Percentiles rank a stretch among this genome's conserved stretches.
phyloP scores from a whole-genome alignment of 371 early-diverging fungal species.

The Mortierella sp. region DNA sequence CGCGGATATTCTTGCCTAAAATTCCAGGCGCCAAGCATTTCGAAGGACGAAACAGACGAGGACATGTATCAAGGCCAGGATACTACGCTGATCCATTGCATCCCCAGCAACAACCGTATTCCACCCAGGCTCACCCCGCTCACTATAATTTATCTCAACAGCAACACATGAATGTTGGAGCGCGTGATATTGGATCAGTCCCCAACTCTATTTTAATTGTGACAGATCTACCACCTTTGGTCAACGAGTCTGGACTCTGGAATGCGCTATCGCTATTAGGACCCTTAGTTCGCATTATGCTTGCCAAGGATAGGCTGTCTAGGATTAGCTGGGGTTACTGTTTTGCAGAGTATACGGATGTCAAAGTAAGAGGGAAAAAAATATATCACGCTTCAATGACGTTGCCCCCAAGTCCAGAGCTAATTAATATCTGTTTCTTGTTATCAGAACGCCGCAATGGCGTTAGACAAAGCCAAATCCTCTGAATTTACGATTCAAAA shows the following conservation, averaged over 20 bases:
- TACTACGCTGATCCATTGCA: neutral
- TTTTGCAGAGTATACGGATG: conserved; percentile 39
- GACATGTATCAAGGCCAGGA: neutral
- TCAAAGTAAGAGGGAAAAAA: conserved; percentile 22
- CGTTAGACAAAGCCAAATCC: conserved; percentile 29
- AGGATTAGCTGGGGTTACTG: conserved; percentile 46
- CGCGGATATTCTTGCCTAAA: neutral
- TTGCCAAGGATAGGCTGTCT: conserved; percentile 42
- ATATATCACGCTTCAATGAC: neutral
- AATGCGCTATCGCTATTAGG: conserved; percentile 31
- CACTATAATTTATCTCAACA: neutral
- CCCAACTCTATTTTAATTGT: conserved; percentile 41
- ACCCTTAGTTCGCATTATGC: conserved; percentile 33
- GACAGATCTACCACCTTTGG: conserved; percentile 33
- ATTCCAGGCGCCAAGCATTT: conserved; percentile 8
- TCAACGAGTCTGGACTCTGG: conserved; percentile 46
- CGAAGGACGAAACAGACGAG: conserved; percentile 10
- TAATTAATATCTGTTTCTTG: neutral
- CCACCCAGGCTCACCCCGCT: neutral
- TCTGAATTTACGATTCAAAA: conserved; percentile 23
- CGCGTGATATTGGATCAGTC: conserved; percentile 47
- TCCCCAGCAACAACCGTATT: conserved; percentile 5
- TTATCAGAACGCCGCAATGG: conserved; percentile 27
- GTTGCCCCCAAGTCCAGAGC: neutral
- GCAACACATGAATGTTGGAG: conserved; percentile 29